Evolutionary conservation across 1,139 yeast species (phyloP).

Genomic region (Saccharomyces hybrid): DNA sequence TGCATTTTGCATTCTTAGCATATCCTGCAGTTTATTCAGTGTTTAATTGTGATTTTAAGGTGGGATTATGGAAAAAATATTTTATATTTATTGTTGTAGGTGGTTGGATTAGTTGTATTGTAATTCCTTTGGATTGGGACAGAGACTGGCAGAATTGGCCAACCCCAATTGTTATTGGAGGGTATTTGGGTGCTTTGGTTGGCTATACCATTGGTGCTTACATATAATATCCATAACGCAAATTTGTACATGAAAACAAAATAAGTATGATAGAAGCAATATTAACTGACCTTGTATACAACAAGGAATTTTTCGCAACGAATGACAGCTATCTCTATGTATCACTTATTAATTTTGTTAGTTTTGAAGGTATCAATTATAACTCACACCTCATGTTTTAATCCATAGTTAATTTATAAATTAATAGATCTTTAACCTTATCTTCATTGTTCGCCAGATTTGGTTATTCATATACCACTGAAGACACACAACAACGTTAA

Average conservation of each 20-base stretch:
- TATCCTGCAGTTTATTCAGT: conserved; percentile 54
- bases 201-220: conserved; percentile 41
- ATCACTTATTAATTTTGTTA: neutral
- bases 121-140: conserved; percentile 96
- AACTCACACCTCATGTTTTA: too few relatives aligned
- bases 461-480: too few relatives aligned
- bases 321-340: neutral
- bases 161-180: conserved; percentile 78
- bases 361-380: too few relatives aligned
- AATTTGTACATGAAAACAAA: neutral
- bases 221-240: conserved; percentile 13
- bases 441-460: too few relatives aligned
- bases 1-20: conserved; percentile 56
- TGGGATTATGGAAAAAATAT: conserved; percentile 38
- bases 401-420: too few relatives aligned
- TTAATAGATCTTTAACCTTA: too few relatives aligned
- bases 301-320: neutral
- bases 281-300: conserved; percentile 2
- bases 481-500: neutral
- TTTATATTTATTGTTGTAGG: conserved; percentile 53
- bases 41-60: conserved; percentile 50
- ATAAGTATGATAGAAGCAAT: conserved; percentile 5
- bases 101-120: conserved; percentile 88
- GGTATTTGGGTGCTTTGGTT: conserved; percentile 58
- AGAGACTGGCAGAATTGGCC: conserved; percentile 98